phyloP scores from a whole-genome alignment of 2,329 filamentous ascomycete genomes.

The Apiospora kogelbergensis region DNA sequence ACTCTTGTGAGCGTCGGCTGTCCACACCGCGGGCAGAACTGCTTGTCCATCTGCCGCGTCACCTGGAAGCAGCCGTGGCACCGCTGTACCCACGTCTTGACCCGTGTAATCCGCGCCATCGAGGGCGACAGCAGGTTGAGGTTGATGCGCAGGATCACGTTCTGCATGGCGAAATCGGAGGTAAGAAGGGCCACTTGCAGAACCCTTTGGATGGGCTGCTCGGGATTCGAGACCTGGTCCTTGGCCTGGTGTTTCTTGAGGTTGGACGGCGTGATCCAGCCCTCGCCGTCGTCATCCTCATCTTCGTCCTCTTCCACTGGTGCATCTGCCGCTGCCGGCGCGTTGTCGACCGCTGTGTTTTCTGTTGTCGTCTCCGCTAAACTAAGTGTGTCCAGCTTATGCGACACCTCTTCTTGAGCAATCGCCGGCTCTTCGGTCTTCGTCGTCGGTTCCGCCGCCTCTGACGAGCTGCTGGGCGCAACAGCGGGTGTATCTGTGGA shows the following conservation, averaged over 20 bases:
- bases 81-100: constrained; percentile 86
- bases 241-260: constrained; percentile 79
- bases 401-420: constrained; percentile 12
- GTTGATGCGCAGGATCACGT: constrained; percentile 92
- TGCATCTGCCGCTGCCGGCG: constrained; percentile 33
- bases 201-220: constrained; percentile 56
- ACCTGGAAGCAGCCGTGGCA: constrained; percentile 93
- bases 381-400: constrained; percentile 12
- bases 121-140: constrained; percentile 81
- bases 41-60: constrained; percentile 79
- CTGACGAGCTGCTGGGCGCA: not conserved
- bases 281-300: constrained; percentile 60
- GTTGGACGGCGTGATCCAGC: constrained; percentile 95
- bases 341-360: constrained; percentile 13
- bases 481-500: not conserved
- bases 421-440: not conserved
- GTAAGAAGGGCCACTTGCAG: constrained; percentile 92
- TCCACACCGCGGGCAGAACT: constrained; percentile 92
- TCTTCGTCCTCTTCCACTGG: constrained; percentile 29
- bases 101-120: constrained; percentile 75
- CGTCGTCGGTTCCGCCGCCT: not conserved
- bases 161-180: constrained; percentile 97
- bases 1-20: constrained; percentile 83
- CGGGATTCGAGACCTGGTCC: constrained; percentile 52
- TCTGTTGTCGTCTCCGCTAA: constrained; percentile 16